phyloP scores from a whole-genome alignment of 768 basidiomycete genomes.

The Lactarius hengduanensis region DNA sequence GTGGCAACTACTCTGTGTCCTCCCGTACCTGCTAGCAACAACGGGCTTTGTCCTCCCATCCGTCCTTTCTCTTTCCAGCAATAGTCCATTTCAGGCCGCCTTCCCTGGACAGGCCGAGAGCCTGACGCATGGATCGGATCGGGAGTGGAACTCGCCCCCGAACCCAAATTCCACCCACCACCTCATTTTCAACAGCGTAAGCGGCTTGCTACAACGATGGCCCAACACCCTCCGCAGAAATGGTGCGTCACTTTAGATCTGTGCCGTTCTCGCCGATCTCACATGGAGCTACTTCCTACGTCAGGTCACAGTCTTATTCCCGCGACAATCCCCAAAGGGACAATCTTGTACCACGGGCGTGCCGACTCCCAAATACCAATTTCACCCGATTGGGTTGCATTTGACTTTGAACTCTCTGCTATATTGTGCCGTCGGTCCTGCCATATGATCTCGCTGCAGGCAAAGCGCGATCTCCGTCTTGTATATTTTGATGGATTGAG shows the following conservation, averaged over 20 bases:
- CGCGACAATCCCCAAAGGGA: constrained; percentile 24
- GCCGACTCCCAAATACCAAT: constrained; percentile 3
- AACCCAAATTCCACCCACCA: constrained; percentile 35
- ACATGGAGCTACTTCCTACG: not conserved
- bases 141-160: constrained; percentile 28
- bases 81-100: constrained; percentile 30
- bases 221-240: constrained; percentile 36
- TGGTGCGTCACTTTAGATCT: constrained; percentile 13
- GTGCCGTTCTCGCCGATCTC: not conserved
- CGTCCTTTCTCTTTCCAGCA: constrained; percentile 24
- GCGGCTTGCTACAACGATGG: constrained; percentile 41
- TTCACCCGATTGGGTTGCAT: constrained; percentile 25
- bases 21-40: not conserved
- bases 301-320: constrained; percentile 25
- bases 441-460: constrained; percentile 11
- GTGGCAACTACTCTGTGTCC: not conserved
- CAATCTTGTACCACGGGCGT: constrained; percentile 28
- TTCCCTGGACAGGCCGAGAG: not conserved
- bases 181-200: constrained; percentile 39
- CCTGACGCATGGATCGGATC: not conserved
- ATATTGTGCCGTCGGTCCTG: constrained; percentile 16
- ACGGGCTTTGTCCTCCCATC: constrained; percentile 2
- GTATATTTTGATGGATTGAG: constrained; percentile 27
- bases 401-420: constrained; percentile 25
- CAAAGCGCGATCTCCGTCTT: constrained; percentile 25